These are phyloP conservation scores for Amylocarpus encephaloides DNA, from an alignment of 2,329 filamentous ascomycete species.

Conservation along the genomic window DNA sequence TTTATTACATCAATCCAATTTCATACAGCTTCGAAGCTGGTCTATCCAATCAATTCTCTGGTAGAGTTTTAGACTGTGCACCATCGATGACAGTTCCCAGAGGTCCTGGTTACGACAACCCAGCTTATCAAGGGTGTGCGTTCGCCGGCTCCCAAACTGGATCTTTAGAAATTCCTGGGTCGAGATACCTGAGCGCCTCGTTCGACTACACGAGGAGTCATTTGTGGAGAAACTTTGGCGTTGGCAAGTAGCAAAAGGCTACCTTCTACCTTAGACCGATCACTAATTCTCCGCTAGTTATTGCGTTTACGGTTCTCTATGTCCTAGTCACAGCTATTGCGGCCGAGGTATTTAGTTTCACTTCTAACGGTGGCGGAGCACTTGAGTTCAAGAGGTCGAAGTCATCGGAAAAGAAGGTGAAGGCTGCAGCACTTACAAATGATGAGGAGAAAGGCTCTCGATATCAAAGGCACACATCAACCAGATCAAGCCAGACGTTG, in stretches of 20 bases:
- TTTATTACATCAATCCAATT: conserved; percentile 41
- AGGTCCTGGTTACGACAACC: conserved; percentile 46
- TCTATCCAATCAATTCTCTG: conserved; percentile 54
- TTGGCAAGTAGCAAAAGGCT: conserved; percentile 27
- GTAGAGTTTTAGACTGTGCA: conserved; percentile 50
- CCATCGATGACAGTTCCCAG: conserved; percentile 52
- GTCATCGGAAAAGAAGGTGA: conserved; percentile 48
- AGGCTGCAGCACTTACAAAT: conserved; percentile 35
- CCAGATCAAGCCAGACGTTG: conserved; percentile 26
- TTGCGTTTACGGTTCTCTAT: conserved; percentile 70
- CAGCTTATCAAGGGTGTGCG: conserved; percentile 55
- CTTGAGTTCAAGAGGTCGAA: conserved; percentile 66
- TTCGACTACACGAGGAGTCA: not conserved
- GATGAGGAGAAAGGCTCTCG: conserved; percentile 48
- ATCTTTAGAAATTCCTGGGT: not conserved
- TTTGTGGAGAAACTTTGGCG: conserved; percentile 37
- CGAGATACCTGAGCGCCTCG: not conserved
- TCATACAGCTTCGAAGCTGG: conserved; percentile 59
- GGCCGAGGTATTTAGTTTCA: conserved; percentile 62
- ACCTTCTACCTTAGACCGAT: not conserved
- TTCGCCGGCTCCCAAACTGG: conserved; percentile 42
- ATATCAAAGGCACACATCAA: conserved; percentile 23
- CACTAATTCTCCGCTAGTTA: conserved; percentile 36
- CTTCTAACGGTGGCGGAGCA: conserved; percentile 56
- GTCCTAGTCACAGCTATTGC: conserved; percentile 64